A percentile compares a stretch with the other conserved stretches of the same genome.
These are phyloP conservation scores for Fusarium poae DNA, from an alignment of 2,329 filamentous ascomycete genomes.

Conservation along the genomic window DNA sequence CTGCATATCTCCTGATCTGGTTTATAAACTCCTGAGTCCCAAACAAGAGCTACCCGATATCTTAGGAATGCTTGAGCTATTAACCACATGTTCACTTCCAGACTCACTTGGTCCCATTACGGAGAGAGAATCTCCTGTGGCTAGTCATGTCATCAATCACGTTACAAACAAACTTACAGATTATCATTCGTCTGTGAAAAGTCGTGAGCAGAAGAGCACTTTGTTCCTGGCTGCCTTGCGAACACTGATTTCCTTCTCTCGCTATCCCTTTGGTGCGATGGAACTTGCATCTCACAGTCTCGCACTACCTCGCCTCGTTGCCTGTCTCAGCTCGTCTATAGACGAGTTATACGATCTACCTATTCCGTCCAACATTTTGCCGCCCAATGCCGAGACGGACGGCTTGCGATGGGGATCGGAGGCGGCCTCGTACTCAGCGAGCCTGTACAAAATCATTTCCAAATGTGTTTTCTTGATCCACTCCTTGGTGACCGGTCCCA, in stretches of 20 bases:
- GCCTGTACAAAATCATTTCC: slow-evolving; percentile 62
- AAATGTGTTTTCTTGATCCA: slow-evolving; percentile 65
- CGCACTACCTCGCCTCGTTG: slow-evolving; percentile 80
- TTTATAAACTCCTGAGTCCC: slow-evolving; percentile 74
- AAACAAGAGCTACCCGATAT: slow-evolving; percentile 75
- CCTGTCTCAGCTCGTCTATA: slow-evolving; percentile 73
- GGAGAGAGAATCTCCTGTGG: slow-evolving; percentile 59
- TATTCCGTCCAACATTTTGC: slow-evolving; percentile 58
- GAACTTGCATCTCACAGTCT: slow-evolving; percentile 77
- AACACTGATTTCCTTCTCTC: slow-evolving; percentile 71
- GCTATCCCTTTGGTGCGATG: slow-evolving; percentile 71
- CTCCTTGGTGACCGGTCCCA: slow-evolving; percentile 63
- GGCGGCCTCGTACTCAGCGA: slow-evolving; percentile 37
- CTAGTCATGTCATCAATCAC: slow-evolving; percentile 68
- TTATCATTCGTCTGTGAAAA: slow-evolving; percentile 57
- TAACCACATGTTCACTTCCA: slow-evolving; percentile 74
- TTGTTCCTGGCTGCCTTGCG: slow-evolving; percentile 63
- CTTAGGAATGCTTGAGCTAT: slow-evolving; percentile 71
- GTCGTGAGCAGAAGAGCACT: slow-evolving; percentile 56
- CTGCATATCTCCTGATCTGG: slow-evolving; percentile 73
- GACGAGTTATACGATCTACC: slow-evolving; percentile 77
- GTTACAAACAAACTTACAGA: slow-evolving; percentile 74
- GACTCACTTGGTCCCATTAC: slow-evolving; percentile 76
- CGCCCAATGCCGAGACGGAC: slow-evolving; percentile 34
- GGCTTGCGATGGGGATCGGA: slow-evolving; percentile 21